phyloP scores from a whole-genome alignment of 768 basidiomycete genomes.

The Dacryopinax spathularia region DNA sequence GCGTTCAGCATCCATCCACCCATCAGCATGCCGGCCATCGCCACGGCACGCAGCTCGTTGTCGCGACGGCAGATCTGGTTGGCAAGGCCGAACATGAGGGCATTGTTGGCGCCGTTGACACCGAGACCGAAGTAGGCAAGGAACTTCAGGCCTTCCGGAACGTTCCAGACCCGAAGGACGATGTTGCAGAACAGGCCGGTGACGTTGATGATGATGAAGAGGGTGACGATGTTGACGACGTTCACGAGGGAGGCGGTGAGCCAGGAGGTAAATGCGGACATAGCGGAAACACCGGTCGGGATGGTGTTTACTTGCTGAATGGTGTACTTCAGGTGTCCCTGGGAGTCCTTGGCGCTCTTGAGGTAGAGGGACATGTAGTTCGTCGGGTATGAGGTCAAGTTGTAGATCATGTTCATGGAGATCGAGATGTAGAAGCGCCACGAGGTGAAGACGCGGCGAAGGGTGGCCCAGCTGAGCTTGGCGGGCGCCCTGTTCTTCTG shows the following conservation, averaged over 20 bases:
- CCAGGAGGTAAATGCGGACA: not conserved
- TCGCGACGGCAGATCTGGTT: slow-evolving; percentile 63
- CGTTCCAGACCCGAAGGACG: slow-evolving; percentile 47
- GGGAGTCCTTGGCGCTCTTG: slow-evolving; percentile 9
- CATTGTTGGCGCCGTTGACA: not conserved
- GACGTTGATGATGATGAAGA: slow-evolving; percentile 47
- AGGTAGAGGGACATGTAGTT: slow-evolving; percentile 16
- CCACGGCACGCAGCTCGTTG: slow-evolving; percentile 51
- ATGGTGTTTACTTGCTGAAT: slow-evolving; percentile 12
- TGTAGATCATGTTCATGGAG: not conserved
- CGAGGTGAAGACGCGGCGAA: slow-evolving; percentile 8
- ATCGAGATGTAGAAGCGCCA: not conserved
- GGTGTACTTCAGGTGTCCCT: not conserved
- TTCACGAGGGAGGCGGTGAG: slow-evolving; percentile 29
- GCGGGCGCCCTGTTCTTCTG: slow-evolving; percentile 6
- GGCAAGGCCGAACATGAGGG: slow-evolving; percentile 50
- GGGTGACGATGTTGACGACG: slow-evolving; percentile 30
- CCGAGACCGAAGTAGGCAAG: slow-evolving; percentile 48
- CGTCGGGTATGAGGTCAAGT: slow-evolving; percentile 12
- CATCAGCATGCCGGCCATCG: slow-evolving; percentile 49
- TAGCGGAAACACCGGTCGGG: slow-evolving; percentile 15
- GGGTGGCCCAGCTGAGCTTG: slow-evolving; percentile 8
- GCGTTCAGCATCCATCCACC: not conserved
- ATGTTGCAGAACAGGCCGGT: slow-evolving; percentile 39
- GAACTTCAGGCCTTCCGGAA: slow-evolving; percentile 47